Conservation (phyloP, 2,329 filamentous ascomycete genomes). For the Stemphylium vesicarium region DNA sequence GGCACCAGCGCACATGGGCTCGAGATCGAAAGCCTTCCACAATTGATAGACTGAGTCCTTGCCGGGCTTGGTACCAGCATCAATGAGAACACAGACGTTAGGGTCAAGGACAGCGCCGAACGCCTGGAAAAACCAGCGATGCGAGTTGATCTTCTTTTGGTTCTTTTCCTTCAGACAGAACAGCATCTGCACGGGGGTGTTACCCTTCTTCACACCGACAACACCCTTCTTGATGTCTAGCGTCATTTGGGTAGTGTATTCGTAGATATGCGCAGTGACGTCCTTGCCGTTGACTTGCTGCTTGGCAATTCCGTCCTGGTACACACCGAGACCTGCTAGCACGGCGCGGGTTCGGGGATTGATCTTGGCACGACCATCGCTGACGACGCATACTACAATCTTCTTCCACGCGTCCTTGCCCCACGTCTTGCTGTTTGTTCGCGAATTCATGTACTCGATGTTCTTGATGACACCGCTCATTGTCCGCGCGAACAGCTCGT, state of each 20-base stretch:
- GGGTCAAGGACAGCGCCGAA: conserved; percentile 92
- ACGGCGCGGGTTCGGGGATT: conserved; percentile 89
- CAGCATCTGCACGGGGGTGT: conserved; percentile 91
- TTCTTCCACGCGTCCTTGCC: conserved; percentile 99
- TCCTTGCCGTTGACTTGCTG: conserved; percentile 97
- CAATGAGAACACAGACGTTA: conserved; percentile 94
- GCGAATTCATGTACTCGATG: conserved; percentile 95
- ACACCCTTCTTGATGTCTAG: conserved; percentile 89
- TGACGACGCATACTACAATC: conserved; percentile 97
- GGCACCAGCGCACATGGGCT: conserved; percentile 96
- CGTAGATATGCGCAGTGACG: conserved; percentile 97
- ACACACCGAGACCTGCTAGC: conserved; percentile 91
- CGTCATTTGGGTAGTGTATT: conserved; percentile 84
- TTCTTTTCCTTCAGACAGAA: conserved; percentile 99
- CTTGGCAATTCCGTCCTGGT: conserved; percentile 98
- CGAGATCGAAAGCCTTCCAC: conserved; percentile 97
- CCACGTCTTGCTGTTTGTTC: conserved; percentile 95
- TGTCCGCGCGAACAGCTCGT: conserved; percentile 91
- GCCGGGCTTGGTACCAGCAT: conserved; percentile 94
- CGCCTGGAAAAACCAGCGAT: conserved; percentile 98
- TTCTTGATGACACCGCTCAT: conserved; percentile 99
- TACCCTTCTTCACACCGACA: conserved; percentile 80
- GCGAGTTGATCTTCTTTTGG: conserved; percentile 99
- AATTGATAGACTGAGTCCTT: conserved; percentile 95
- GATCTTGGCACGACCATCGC: conserved; percentile 96